These are phyloP conservation scores for Colletotrichum tabaci DNA, from an alignment of 2,329 filamentous ascomycete species.

Conservation along the genomic window DNA sequence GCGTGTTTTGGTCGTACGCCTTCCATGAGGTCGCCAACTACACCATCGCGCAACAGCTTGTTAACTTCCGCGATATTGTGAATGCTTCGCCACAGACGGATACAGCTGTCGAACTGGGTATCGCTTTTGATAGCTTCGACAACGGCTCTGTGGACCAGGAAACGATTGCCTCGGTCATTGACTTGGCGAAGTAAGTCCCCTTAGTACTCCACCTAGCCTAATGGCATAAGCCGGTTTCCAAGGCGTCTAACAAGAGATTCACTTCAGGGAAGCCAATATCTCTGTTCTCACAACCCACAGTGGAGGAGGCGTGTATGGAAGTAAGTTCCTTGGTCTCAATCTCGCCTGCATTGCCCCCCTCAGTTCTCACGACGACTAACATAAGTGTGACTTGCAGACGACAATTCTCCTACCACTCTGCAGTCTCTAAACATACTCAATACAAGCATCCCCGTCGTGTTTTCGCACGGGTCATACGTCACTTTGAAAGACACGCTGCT, in stretches of 20 bases:
- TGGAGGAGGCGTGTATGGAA: conserved; percentile 56
- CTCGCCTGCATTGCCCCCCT: too few relatives aligned
- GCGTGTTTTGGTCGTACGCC: conserved; percentile 63
- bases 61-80: conserved; percentile 56
- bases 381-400: conserved; percentile 17
- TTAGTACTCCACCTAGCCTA: too few relatives aligned
- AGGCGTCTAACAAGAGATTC: too few relatives aligned
- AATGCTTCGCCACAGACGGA: conserved; percentile 43
- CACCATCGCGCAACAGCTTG: conserved; percentile 53
- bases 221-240: too few relatives aligned
- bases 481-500: conserved; percentile 56
- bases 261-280: conserved; percentile 54
- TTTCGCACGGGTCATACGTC: conserved; percentile 66
- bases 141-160: conserved; percentile 51
- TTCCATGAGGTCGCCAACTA: conserved; percentile 56
- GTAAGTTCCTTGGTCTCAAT: conserved; percentile 44
- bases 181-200: too few relatives aligned
- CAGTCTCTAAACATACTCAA: conserved; percentile 57
- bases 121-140: conserved; percentile 59
- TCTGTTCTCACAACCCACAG: conserved; percentile 63
- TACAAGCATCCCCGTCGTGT: conserved; percentile 62
- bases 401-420: conserved; percentile 58
- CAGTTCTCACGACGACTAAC: not conserved
- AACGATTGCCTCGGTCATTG: too few relatives aligned
- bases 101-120: conserved; percentile 54